phyloP scores from a whole-genome alignment of 257 asterid species.

The Cruciata laevipes region DNA sequence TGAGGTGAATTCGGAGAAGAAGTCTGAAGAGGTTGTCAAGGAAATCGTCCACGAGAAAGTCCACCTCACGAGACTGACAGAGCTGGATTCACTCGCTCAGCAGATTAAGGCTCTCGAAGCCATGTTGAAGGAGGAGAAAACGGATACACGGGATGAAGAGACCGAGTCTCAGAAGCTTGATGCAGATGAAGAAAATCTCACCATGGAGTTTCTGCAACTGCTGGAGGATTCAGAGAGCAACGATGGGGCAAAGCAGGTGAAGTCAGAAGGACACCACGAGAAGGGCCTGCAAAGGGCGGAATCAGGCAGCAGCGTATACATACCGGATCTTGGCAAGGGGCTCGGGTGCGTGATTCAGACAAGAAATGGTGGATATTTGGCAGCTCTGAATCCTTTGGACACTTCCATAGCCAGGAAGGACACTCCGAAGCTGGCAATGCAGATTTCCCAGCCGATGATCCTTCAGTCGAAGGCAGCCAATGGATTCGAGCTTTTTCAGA shows the following conservation, averaged over 20 bases:
- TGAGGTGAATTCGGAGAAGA: slow-evolving; percentile 47
- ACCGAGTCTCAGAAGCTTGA: slow-evolving; percentile 50
- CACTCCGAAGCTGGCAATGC: slow-evolving; percentile 77
- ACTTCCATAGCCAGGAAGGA: slow-evolving; percentile 37
- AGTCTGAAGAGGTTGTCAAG: slow-evolving; percentile 75
- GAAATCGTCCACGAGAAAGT: slow-evolving; percentile 67
- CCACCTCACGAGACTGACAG: slow-evolving; percentile 47
- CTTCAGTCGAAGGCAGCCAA: slow-evolving; percentile 31
- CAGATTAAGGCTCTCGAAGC: slow-evolving; percentile 90
- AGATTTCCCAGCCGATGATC: slow-evolving; percentile 62
- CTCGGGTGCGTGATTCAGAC: slow-evolving; percentile 83
- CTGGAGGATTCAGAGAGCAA: slow-evolving; percentile 48
- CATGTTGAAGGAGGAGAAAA: slow-evolving; percentile 53
- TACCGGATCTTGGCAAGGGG: slow-evolving; percentile 87
- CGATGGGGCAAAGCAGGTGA: slow-evolving; percentile 16
- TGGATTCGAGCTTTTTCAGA: slow-evolving; percentile 68
- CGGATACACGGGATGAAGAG: slow-evolving; percentile 35
- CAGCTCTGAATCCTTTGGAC: slow-evolving; percentile 68
- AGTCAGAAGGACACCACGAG: slow-evolving; percentile 16
- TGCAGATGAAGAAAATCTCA: slow-evolving; percentile 77
- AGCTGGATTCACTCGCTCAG: slow-evolving; percentile 77
- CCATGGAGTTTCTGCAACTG: slow-evolving; percentile 75
- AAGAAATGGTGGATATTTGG: slow-evolving; percentile 75
- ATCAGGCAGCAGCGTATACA: slow-evolving; percentile 21
- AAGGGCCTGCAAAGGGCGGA: slow-evolving; percentile 16